Conservation (phyloP, 257 asterid species). For the Anisodus tanguticus region DNA sequence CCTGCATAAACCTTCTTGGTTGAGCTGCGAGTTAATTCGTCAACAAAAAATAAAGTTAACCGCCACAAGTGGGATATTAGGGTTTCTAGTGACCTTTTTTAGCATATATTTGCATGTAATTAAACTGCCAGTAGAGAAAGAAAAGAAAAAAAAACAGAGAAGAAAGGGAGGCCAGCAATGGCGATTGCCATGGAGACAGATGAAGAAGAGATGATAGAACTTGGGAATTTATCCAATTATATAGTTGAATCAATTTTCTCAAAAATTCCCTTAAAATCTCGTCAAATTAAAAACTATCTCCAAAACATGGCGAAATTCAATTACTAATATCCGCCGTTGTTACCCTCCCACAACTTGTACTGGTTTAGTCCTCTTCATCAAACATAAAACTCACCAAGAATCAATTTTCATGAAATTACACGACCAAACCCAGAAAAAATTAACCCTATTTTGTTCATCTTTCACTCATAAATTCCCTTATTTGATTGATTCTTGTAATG, state of each 20-base stretch:
- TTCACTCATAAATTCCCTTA: conserved; percentile 4
- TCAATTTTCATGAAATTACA: conserved; percentile 28
- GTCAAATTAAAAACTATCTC: conserved; percentile 29
- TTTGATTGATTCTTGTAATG: conserved; percentile 35
- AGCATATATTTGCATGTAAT: too few relatives aligned
- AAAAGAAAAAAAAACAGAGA: background rate
- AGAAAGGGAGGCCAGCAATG: background rate
- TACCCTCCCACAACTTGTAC: conserved; percentile 31
- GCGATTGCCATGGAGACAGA: background rate
- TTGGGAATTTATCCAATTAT: conserved; percentile 22
- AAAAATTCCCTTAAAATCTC: conserved; percentile 34
- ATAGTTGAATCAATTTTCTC: conserved; percentile 33
- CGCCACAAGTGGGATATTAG: background rate
- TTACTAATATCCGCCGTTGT: conserved; percentile 27
- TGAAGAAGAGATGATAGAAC: background rate
- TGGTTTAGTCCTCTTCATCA: conserved; percentile 25
- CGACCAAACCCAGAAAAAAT: background rate
- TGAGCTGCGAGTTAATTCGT: too few relatives aligned
- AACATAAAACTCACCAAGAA: background rate
- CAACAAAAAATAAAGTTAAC: too few relatives aligned
- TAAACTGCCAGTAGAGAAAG: too few relatives aligned
- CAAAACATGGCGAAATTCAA: conserved; percentile 33
- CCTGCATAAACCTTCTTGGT: too few relatives aligned
- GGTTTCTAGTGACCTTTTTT: background rate
- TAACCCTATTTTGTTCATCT: background rate